Evolutionary conservation across 2,329 filamentous ascomycete genomes (phyloP), one percentile per base, ranked within the genome.

Genomic region (Penicillium paneum): DNA sequence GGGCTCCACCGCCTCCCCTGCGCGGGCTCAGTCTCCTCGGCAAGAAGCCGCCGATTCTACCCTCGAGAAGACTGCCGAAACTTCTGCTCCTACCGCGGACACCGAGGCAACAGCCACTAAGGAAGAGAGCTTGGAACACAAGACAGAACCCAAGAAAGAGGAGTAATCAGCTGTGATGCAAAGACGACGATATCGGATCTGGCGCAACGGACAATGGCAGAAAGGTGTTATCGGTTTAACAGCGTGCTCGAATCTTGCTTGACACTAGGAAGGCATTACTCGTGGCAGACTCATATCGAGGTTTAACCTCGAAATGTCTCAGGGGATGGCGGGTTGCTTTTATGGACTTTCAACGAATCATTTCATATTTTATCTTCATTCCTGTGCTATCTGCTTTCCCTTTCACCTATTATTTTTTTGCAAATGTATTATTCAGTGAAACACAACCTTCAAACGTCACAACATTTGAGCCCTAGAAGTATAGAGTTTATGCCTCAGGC

Each of bases 191-290:
- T 64, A 66, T 61, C 58, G 63, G 63, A 61, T 66, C 63, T 67
- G 69, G 69, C 70, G 70, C 65, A 72, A 71, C 47, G 64, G 68
- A 60, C 61, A 64, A 60, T 66, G 67, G 63, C 66, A 67, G 64
- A 64, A 67, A 63, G 71, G 71, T 72, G 70, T 73, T 73, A 67
- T 55, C 62, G 67, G 63, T 58, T 67, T 60, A 43, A 46, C 54
- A 59, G 54, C 56, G 60, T 65, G 55, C 49, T 57, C 42, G 46
- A 50, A 56, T 56, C 49, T 66, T 53, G 43, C 57, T 58, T 42
- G 55, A 54, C 47, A 44, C 49, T 52, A 35, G 48, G 51, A 44
- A 28, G 49, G 48, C 45, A 26, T 56, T 36, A 56, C 51, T 51
- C 19, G 21, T 55, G 42, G 32, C 35, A 41, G 35, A 55, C 54